Base-by-base conservation (phyloP, 345 rosid genomes). In the Populus ilicifolia region DNA sequence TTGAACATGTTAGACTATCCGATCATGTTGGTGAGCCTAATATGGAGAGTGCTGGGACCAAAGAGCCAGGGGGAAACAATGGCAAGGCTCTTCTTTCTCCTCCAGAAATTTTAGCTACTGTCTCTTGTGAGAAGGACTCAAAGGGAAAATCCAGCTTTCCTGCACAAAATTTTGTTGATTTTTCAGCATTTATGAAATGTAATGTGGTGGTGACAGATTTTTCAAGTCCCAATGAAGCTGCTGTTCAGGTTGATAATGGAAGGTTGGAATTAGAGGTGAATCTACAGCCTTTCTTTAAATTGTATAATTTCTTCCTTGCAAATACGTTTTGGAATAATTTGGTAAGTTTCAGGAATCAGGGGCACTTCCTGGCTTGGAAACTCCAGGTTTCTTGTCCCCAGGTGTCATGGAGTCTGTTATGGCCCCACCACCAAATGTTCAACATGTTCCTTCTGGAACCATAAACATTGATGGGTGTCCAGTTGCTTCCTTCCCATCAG, bases 291-390 rank as follows among this genome's bases (percentile, higher is more conserved):
- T 30, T 54, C 2, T 54, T 21, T 43, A 50, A 50, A 27, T 75
- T 72, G 21, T 23, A 23, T 35, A 33, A 27, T 39, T 48, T 80
- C 52, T 78, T 76, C 54, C 72, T 77, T 77, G 43, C 64, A 35
- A 44, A 72, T 71, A n/a, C 10, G 76, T 64, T 77, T 84, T 44
- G 69, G 70, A 20, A 41, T 13, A 39, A 59, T 67, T 25, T 71
- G 38, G 52, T 70, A 82, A 44, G 38, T 80, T 81, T 73, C 81
- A 85, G 86, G 89, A 82, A 73, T 83, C 76, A n/a, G 86, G 77
- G 59, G 66, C 74, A 75, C 82, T 76, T 62, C 81, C 80, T 69
- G 80, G 73, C 69, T 61, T 85, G 78, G 91, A 86, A 74, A 50
- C 81, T 80, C 71, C 77, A 75, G 87, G 89, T 65, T 80, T 83